Base-by-base conservation (phyloP, 371 early-diverging fungal genomes). In the Saksenaea oblongispora region DNA sequence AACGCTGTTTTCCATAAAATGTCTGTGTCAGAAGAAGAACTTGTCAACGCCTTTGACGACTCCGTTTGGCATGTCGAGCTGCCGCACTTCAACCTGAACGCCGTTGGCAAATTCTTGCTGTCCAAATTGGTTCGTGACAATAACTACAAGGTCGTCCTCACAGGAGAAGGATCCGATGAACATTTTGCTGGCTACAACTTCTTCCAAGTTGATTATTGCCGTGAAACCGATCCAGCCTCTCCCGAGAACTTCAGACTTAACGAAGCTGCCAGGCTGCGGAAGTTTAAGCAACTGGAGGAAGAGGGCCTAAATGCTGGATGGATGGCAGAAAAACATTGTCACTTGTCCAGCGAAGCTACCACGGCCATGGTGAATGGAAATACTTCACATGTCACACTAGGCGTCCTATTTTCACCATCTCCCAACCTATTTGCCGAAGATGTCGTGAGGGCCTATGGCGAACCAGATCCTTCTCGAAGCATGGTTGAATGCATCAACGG, bases 81-180 rank as follows among this genome's bases (percentile, higher is more conserved):
- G 28, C 70, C 70, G 34, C 55, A 57, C 1, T 41, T 37, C 36
- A 70, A 70, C 24, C 36, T 70, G 22, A 64, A 64, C 53, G 59
- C 47, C 24, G 64, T 64, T 11, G 64, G 64, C 24, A 64, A 64
- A 35, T 70, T 70, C 59, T 28, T 70, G 28, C 36, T 70, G 22
- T 70, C 70, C 9, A 36, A 31, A 35, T 35, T 59, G 47, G 65
- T 62, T 7, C 66, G 66, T 55, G 66, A 65, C 39, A 41, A 62
- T 27, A 86, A 86, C 5, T 76, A 80, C 67, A 72, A 58, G 47
- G 51, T 78, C 0, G 78, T 88, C 22, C 72, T 82, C 64, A 86
- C 87, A 0, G 89, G 89, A 26, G 87, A 88, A 65, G 87, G 85
- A 0, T 84, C 87, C 0, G 89, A 89, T 58, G 87, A 87, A 55